phyloP scores from a whole-genome alignment of 2,329 filamentous ascomycete species.

The Aureobasidium sp. region DNA sequence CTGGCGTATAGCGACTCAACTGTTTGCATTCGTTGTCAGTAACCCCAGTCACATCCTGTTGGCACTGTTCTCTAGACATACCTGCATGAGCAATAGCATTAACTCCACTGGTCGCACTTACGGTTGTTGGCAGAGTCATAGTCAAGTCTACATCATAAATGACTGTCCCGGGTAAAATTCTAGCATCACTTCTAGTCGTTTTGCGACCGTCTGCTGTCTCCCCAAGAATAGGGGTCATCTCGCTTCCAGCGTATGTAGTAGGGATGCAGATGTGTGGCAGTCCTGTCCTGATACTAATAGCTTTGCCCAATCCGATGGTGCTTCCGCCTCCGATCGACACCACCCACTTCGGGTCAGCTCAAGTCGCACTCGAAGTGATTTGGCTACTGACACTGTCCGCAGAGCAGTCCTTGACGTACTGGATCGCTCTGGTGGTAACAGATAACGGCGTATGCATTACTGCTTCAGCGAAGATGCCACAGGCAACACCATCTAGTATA shows the following conservation, averaged over 20 bases:
- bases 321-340: slow-evolving; percentile 58
- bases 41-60: neutral
- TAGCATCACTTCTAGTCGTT: slow-evolving; percentile 50
- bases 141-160: slow-evolving; percentile 61
- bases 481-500: too few relatives aligned
- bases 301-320: slow-evolving; percentile 51
- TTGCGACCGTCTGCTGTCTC: slow-evolving; percentile 55
- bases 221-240: slow-evolving; percentile 59
- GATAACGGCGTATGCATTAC: slow-evolving; percentile 57
- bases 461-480: too few relatives aligned
- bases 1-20: slow-evolving; percentile 58
- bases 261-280: slow-evolving; percentile 31
- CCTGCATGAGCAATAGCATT: slow-evolving; percentile 60
- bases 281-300: slow-evolving; percentile 29
- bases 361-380: too few relatives aligned
- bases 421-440: slow-evolving; percentile 52
- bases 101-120: slow-evolving; percentile 54
- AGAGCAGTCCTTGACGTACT: slow-evolving; percentile 36
- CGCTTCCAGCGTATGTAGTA: slow-evolving; percentile 36
- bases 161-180: slow-evolving; percentile 54
- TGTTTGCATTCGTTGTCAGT: slow-evolving; percentile 21
- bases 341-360: slow-evolving; percentile 24
- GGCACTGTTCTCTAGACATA: slow-evolving; percentile 23
- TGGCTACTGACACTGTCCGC: slow-evolving; percentile 40
- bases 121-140: slow-evolving; percentile 47